Evolutionary conservation across 2,329 filamentous ascomycete genomes (phyloP).

Genomic region (Colletotrichum karsti): DNA sequence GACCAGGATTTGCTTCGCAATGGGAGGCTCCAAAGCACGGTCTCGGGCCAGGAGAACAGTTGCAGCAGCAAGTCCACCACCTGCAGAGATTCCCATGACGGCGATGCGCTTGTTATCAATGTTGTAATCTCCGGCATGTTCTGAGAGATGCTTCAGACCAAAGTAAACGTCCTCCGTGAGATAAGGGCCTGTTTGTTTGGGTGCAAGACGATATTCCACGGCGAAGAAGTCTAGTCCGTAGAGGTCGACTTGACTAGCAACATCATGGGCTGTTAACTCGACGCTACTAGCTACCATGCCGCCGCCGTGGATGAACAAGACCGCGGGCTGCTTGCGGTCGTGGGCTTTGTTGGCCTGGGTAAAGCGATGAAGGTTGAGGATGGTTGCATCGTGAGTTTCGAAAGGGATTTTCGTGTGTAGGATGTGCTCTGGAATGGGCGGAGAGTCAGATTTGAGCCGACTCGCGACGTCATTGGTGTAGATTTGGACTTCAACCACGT

Average conservation of each 20-base stretch:
- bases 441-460: background rate
- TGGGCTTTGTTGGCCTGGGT: background rate
- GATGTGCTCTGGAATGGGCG: conserved; percentile 11
- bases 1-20: conserved; percentile 42
- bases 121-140: conserved; percentile 32
- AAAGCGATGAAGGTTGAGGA: conserved; percentile 31
- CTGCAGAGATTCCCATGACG: conserved; percentile 33
- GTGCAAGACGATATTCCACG: conserved; percentile 51
- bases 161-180: conserved; percentile 46
- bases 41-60: conserved; percentile 49
- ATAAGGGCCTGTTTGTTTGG: conserved; percentile 46
- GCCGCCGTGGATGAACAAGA: conserved; percentile 50
- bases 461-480: background rate
- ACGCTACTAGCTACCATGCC: conserved; percentile 44
- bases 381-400: conserved; percentile 28
- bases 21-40: conserved; percentile 32
- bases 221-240: conserved; percentile 43
- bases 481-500: background rate
- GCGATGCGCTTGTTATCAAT: conserved; percentile 32
- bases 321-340: conserved; percentile 32
- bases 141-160: conserved; percentile 33
- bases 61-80: conserved; percentile 32
- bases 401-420: conserved; percentile 24
- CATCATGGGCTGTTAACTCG: conserved; percentile 32
- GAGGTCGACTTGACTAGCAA: conserved; percentile 35